phyloP scores from a whole-genome alignment of 2,329 filamentous ascomycete species.

The Talaromyces rugulosus region DNA sequence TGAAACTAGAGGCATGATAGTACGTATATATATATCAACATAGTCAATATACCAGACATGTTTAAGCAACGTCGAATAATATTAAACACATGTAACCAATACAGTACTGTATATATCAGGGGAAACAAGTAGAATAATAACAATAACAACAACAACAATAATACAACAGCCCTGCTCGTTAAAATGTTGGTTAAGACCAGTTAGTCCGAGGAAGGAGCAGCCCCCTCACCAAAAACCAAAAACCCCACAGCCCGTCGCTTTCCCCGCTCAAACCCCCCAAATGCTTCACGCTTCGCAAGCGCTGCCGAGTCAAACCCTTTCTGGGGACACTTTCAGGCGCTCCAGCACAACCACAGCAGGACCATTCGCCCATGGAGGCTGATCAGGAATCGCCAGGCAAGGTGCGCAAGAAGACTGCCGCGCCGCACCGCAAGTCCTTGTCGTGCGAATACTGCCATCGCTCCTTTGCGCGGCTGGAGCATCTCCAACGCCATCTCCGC shows the following conservation, averaged over 20 bases:
- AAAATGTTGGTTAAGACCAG: no score
- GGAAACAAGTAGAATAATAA: no score
- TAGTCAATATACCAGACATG: no score
- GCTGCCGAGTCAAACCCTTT: neutral
- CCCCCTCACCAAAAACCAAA: neutral
- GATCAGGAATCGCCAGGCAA: constrained; percentile 31
- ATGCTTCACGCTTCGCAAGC: neutral
- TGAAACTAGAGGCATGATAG: no score
- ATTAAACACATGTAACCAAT: no score
- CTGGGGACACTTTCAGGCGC: neutral
- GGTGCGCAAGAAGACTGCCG: constrained; percentile 36
- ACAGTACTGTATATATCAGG: no score
- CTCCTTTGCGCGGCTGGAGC: constrained; percentile 46
- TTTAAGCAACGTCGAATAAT: no score
- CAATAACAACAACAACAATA: no score
- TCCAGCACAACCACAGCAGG: neutral
- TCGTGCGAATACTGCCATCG: constrained; percentile 47
- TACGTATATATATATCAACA: no score
- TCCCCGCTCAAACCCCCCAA: constrained; percentile 1
- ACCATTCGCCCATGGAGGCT: constrained; percentile 31
- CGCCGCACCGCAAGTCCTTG: constrained; percentile 42
- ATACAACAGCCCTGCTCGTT: no score
- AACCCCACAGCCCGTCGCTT: neutral
- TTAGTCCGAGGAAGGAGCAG: neutral
- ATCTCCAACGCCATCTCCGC: constrained; percentile 50